Percentiles rank a stretch among this genome's conserved stretches.
Evolutionary conservation across 2,329 filamentous ascomycete genomes (phyloP).

Genomic region (Fusarium sp.): DNA sequence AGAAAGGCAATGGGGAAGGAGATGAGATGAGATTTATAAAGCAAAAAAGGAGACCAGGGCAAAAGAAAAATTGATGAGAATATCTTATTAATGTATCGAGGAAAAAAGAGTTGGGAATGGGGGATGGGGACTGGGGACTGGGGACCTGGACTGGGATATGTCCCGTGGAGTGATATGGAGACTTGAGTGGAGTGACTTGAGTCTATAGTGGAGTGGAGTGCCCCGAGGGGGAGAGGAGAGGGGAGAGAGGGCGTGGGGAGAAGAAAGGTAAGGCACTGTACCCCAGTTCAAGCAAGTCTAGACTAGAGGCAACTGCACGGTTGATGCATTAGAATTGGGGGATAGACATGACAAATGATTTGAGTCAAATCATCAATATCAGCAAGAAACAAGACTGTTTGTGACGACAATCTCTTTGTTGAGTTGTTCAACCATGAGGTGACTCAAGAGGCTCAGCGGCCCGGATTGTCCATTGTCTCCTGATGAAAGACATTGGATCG

Average conservation of each 20-base stretch:
- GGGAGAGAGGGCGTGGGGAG: slow-evolving; percentile 24
- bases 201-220: slow-evolving; percentile 28
- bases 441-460: slow-evolving; percentile 6
- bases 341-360: slow-evolving; percentile 6
- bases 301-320: not conserved
- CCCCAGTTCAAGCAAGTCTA: not conserved
- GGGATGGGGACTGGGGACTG: not conserved
- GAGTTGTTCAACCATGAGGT: not conserved
- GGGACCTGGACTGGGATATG: not conserved
- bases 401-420: not conserved
- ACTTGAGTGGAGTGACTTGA: slow-evolving; percentile 36
- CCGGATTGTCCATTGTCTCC: slow-evolving; percentile 16
- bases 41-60: slow-evolving; percentile 18
- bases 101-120: slow-evolving; percentile 10
- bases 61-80: slow-evolving; percentile 17
- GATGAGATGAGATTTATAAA: slow-evolving; percentile 42
- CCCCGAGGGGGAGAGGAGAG: slow-evolving; percentile 16
- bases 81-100: slow-evolving; percentile 12
- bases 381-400: not conserved
- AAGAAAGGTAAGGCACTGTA: not conserved
- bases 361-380: too few relatives aligned
- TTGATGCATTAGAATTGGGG: slow-evolving; percentile 25
- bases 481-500: slow-evolving; percentile 2
- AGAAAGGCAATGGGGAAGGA: slow-evolving; percentile 25
- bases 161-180: slow-evolving; percentile 34